These are phyloP conservation scores for Eucalyptus erythrocorys DNA, from an alignment of 345 rosid species.

Conservation along the genomic window DNA sequence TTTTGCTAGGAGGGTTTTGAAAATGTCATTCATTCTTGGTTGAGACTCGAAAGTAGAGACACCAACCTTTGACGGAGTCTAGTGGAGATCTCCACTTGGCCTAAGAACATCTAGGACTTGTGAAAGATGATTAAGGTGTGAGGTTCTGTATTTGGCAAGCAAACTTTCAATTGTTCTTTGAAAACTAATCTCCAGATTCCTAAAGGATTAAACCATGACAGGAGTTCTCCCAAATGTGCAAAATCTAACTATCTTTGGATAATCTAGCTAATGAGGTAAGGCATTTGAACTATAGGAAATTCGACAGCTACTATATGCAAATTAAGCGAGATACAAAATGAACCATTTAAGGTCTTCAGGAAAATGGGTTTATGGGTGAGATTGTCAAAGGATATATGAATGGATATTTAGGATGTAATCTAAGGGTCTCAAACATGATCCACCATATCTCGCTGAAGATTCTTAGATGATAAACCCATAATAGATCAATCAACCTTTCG, in stretches of 20 bases:
- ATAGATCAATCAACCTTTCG: background rate
- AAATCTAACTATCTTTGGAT: background rate
- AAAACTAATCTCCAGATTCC: background rate
- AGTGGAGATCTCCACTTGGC: background rate
- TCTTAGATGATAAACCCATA: background rate
- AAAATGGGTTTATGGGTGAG: background rate
- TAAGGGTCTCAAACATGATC: too few species aligned
- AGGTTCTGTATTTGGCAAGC: background rate
- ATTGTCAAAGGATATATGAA: background rate
- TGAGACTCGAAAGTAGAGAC: background rate
- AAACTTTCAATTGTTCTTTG: background rate
- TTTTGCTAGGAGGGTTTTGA: too few species aligned
- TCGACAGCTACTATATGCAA: rapidly evolving
- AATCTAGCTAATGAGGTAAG: too few species aligned
- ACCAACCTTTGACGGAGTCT: background rate
- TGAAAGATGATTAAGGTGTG: background rate
- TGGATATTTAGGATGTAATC: background rate
- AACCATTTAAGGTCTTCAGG: background rate
- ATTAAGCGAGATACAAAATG: background rate
- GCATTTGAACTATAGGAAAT: background rate
- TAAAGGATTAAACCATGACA: background rate
- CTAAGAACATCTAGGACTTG: background rate
- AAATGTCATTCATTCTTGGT: background rate
- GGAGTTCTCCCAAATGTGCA: background rate
- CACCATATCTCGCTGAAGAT: background rate